Evolutionary conservation across 495 filamentous ascomycete species (phyloP).

Genomic region (Glonium stellatum): DNA sequence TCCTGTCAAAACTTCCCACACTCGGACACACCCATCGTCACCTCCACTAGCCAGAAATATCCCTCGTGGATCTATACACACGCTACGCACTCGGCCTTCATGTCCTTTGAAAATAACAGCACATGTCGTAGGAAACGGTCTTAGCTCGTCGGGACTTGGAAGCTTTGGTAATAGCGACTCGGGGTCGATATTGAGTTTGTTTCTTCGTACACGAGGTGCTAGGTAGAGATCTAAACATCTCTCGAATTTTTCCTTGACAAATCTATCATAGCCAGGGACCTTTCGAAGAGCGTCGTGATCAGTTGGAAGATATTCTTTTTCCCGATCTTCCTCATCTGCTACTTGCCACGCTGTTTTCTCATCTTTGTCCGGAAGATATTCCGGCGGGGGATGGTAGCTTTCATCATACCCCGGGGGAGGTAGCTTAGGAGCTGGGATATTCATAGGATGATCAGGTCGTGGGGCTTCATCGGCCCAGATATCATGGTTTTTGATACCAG

Average conservation of each 20-base stretch:
- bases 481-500: slow-evolving; percentile 63
- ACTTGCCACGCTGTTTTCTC: slow-evolving; percentile 88
- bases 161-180: slow-evolving; percentile 89
- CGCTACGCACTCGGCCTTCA: slow-evolving; percentile 76
- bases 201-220: slow-evolving; percentile 83
- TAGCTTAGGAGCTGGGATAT: slow-evolving; percentile 91
- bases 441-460: slow-evolving; percentile 80
- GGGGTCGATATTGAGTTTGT: slow-evolving; percentile 93
- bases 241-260: slow-evolving; percentile 94
- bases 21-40: slow-evolving; percentile 84
- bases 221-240: slow-evolving; percentile 92
- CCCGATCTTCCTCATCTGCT: slow-evolving; percentile 79
- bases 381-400: slow-evolving; percentile 91
- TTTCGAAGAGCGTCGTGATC: slow-evolving; percentile 76
- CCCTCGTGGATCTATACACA: slow-evolving; percentile 71
- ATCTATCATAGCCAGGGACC: slow-evolving; percentile 84
- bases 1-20: slow-evolving; percentile 86
- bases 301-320: slow-evolving; percentile 78
- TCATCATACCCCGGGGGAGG: slow-evolving; percentile 91
- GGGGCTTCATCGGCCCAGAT: slow-evolving; percentile 89
- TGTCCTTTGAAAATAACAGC: slow-evolving; percentile 81
- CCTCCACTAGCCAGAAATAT: slow-evolving; percentile 82
- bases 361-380: slow-evolving; percentile 80
- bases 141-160: slow-evolving; percentile 85
- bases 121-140: slow-evolving; percentile 85